A percentile compares a stretch with the other conserved stretches of the same genome.
These are phyloP conservation scores for Nepenthes alata DNA, from an alignment of 179 eudicot genomes.

Conservation along the genomic window DNA sequence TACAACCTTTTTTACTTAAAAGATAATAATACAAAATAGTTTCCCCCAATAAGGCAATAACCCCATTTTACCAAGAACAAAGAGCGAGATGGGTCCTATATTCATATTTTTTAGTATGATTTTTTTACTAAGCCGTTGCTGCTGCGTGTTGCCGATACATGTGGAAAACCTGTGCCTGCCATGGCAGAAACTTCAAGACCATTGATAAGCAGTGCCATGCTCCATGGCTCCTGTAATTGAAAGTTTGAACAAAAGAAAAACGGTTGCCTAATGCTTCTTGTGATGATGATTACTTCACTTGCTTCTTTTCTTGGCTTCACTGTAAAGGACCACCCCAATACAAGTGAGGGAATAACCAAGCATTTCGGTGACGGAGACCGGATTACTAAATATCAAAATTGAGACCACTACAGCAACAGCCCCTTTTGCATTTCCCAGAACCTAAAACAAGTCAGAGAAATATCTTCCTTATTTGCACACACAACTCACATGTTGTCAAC, in stretches of 20 bases:
- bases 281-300: not conserved
- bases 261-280: no score
- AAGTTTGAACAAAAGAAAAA: no score
- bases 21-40: no score
- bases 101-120: slow-evolving; percentile 8
- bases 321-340: not conserved
- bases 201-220: no score
- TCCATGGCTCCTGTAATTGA: no score
- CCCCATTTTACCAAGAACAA: slow-evolving; percentile 15
- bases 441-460: not conserved
- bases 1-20: no score
- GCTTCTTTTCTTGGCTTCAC: slow-evolving; percentile 3
- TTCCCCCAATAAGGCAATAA: slow-evolving; percentile 5
- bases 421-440: slow-evolving; percentile 1
- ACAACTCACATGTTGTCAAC: no score
- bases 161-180: no score
- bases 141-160: no score
- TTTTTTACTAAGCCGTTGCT: no score
- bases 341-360: not conserved
- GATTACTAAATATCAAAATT: not conserved
- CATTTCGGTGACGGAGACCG: not conserved
- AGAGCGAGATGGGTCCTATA: slow-evolving; percentile 9
- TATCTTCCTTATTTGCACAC: no score
- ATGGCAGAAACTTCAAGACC: no score
- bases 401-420: slow-evolving; percentile 2